These are phyloP conservation scores for Periconia sp. DNA, from an alignment of 2,329 filamentous ascomycete species.

Conservation along the genomic window DNA sequence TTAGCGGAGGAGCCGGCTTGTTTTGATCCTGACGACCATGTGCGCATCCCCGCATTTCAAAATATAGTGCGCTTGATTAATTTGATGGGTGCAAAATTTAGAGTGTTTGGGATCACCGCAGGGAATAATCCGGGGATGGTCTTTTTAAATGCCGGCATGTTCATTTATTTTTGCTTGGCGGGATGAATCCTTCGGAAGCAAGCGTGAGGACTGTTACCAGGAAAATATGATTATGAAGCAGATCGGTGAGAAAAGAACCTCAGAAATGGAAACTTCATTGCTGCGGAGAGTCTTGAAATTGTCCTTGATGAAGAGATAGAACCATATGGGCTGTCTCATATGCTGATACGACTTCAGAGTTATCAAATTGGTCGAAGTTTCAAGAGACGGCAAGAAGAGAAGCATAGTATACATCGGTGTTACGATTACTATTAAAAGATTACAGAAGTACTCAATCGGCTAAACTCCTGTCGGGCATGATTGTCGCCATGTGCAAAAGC, in stretches of 20 bases:
- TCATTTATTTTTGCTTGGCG: slow-evolving; percentile 8
- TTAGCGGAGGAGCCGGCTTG: background rate
- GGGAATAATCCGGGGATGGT: slow-evolving; percentile 1
- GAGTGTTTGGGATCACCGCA: background rate
- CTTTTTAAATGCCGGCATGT: slow-evolving; percentile 3
- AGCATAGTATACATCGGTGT: background rate
- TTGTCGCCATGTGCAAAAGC: background rate
- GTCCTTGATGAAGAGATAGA: too few species aligned
- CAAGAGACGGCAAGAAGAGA: too few species aligned
- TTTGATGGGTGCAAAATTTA: background rate
- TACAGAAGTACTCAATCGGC: background rate
- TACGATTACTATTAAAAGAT: background rate
- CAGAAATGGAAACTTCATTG: too few species aligned
- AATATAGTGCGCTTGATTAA: background rate
- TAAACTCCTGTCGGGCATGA: background rate
- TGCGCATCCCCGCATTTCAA: background rate
- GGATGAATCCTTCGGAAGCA: background rate
- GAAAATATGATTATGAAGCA: too few species aligned
- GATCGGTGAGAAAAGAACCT: background rate
- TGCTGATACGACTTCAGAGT: too few species aligned
- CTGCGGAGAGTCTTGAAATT: too few species aligned
- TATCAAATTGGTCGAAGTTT: too few species aligned
- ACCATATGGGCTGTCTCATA: too few species aligned
- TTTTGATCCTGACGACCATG: background rate
- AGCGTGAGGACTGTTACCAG: background rate